These are phyloP conservation scores for Penicillium italicum DNA, from an alignment of 2,329 filamentous ascomycete genomes.

Conservation along the genomic window DNA sequence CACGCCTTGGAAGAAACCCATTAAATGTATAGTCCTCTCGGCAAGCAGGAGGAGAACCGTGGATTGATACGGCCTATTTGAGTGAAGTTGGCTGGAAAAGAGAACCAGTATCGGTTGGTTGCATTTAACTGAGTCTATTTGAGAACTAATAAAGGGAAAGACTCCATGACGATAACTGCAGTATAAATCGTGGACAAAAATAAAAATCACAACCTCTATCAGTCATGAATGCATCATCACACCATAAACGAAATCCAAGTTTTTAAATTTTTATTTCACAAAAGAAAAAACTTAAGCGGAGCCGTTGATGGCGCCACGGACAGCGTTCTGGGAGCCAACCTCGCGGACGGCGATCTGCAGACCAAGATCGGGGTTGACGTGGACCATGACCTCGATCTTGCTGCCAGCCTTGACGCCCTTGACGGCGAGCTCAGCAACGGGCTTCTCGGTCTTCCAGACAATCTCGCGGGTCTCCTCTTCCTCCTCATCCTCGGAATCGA, in stretches of 20 bases:
- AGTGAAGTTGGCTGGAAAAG: not conserved
- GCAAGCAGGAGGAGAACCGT: not conserved
- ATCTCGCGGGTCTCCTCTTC: slow-evolving; percentile 88
- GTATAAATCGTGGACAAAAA: slow-evolving; percentile 11
- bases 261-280: slow-evolving; percentile 10
- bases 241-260: slow-evolving; percentile 23
- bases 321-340: slow-evolving; percentile 80
- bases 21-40: not conserved
- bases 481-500: slow-evolving; percentile 59
- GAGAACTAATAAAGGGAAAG: slow-evolving; percentile 14
- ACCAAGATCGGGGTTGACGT: slow-evolving; percentile 73
- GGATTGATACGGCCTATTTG: not conserved
- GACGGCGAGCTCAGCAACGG: slow-evolving; percentile 81
- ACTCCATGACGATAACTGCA: slow-evolving; percentile 24
- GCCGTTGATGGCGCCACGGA: slow-evolving; percentile 59
- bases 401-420: slow-evolving; percentile 78
- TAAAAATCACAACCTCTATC: slow-evolving; percentile 26
- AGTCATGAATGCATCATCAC: slow-evolving; percentile 30
- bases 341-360: slow-evolving; percentile 79
- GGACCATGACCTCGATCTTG: slow-evolving; percentile 92
- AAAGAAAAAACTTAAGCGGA: slow-evolving; percentile 18
- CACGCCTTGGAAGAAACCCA: not conserved
- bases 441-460: slow-evolving; percentile 81
- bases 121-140: slow-evolving; percentile 17
- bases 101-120: slow-evolving; percentile 16